Percentiles rank a stretch among this genome's conserved stretches.
phyloP scores from a whole-genome alignment of 2,329 filamentous ascomycete genomes.

The Neurospora sp. region DNA sequence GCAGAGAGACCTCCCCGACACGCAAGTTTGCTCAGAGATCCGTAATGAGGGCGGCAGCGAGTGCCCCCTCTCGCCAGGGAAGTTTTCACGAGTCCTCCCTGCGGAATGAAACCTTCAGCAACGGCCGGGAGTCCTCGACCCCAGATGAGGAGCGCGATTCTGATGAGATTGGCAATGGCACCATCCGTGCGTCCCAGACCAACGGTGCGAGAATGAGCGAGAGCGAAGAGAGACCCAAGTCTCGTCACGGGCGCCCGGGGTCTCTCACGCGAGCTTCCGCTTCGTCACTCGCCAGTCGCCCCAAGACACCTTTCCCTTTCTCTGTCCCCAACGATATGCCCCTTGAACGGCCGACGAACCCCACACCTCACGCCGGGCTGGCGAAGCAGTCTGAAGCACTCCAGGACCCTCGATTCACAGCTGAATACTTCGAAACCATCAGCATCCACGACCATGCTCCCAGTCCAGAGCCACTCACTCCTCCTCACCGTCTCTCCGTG shows the following conservation, averaged over 20 bases:
- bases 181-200: neutral
- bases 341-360: constrained; percentile 5
- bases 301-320: neutral
- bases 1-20: neutral
- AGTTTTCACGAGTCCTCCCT: neutral
- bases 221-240: neutral
- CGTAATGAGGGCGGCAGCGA: neutral
- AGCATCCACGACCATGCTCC: neutral
- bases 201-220: neutral
- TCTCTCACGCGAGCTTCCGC: neutral
- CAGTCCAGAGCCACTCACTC: neutral
- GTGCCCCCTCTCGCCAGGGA: neutral
- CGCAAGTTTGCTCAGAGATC: neutral
- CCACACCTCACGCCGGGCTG: constrained; percentile 5
- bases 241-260: neutral
- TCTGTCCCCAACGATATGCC: neutral
- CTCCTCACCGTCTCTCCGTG: neutral
- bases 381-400: constrained; percentile 5
- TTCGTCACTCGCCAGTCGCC: neutral
- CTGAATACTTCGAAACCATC: constrained; percentile 18
- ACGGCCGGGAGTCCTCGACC: neutral
- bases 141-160: neutral
- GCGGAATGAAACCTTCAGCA: neutral
- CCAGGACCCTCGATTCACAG: constrained; percentile 16
- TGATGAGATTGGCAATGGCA: neutral